Evolutionary conservation across 768 basidiomycete species (phyloP), one percentile per base, ranked within the genome.

Genomic region (Sistotremastrum suecicum): DNA sequence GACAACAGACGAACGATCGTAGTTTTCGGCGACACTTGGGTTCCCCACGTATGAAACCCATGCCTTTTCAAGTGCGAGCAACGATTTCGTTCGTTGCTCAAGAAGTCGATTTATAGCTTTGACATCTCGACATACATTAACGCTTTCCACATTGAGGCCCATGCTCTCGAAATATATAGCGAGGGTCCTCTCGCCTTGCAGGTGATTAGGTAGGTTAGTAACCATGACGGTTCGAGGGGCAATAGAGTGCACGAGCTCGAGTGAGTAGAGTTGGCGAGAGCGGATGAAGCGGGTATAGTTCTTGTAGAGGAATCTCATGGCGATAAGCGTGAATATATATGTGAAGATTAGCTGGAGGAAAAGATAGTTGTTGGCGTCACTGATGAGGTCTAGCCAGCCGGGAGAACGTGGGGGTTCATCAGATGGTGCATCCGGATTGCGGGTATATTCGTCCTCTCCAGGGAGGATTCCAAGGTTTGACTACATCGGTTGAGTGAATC

Each of bases 21-120:
- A 88, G 31, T 78, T 78, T 54, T 83, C 82, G 41, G 90, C 76
- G 0, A 76, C 74, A 51, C 87, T 90, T 0, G 94, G 94, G 57
- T 98, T 98, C 2, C 94, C 94, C 5, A 98, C 84, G 58, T 90
- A 98, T 41, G 75, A 71, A 11, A 80, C 77, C 94, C 94, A 98
- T 5, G 83, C 85, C 3, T 60, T 60, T 60, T 99, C 95, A 38
- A 99, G 63, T 44, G 72, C 71, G 35, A 89, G 60, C 7, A 99
- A 64, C 0, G 87, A 86, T n/a, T 67, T 60, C 4, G 94, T 97
- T 39, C 94, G 68, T 51, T 69, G 69, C 52, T 91, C 85, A 47
- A 99, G 63, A 11, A 95, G 68, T 5, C 64, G 58, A 46, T 82
- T 80, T 46, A 95, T 59, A 7, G 72, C 70, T 5, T 76, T 79